Evolutionary conservation across 257 asterid species (phyloP), one percentile per base, ranked within the genome.

Genomic region (Linaria vulgaris): DNA sequence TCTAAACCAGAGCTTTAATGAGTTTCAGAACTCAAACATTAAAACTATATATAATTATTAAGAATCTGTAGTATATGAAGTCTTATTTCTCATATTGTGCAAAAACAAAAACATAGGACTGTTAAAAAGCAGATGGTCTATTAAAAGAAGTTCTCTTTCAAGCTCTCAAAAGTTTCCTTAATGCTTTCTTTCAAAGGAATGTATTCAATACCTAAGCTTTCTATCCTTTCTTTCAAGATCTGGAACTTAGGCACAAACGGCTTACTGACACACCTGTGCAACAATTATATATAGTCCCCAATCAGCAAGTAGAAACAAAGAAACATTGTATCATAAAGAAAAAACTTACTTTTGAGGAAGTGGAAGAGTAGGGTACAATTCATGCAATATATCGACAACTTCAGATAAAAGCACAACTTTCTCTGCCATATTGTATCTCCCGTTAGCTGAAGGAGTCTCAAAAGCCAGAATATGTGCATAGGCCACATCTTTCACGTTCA

Each of bases 401-500:
- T 81, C 82, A 1, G 91, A 86, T 50, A 69, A 51, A 60, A 83
- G 95, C 9, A 82, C 81, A 48, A 79, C 81, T 11, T 76, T 74
- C 62, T 79, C 88, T 24, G 76, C 80, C 61, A 72, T 22, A 21
- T 71, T 71, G 70, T 83, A 86, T 72, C 95, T 78, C 48, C 95
- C 95, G 38, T 62, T 76, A 15, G 95, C 95, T 7, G 78, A 74
- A 19, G 81, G 79, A 45, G 74, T 84, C 76, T 83, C 88, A 46
- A 79, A 78, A 23, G 85, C 95, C 2, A 81, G 78, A 34, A 86
- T 59, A 62, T 86, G 91, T 12, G 91, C 91, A 47, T 60, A 58
- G 4, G 88, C 91, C 15, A 81, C 86, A 66, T 86, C 95, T 76
- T 76, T 81, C 15, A 86, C 95, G 34, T 83, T 77, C 12, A 82